Evolutionary conservation across 1,284 basidiomycete species (phyloP), one percentile per base, ranked within the genome.

Genomic region (Ceratobasidium sp.): DNA sequence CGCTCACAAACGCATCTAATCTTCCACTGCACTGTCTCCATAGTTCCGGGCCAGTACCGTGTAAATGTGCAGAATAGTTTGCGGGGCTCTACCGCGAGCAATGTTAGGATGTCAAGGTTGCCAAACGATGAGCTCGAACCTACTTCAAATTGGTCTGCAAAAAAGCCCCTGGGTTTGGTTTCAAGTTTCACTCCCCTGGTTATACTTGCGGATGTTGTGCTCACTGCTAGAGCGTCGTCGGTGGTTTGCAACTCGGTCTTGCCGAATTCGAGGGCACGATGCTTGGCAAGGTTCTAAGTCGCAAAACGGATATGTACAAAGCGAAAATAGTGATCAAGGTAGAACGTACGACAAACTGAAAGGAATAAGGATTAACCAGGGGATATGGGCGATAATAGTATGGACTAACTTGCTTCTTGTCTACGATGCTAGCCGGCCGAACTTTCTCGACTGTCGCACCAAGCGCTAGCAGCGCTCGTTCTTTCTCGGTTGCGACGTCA

Each of bases 121-220:
- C 46, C 17, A 33, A 70, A 46, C 26, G 59, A 13, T 15, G 42
- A 76, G 10, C 38, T 38, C 46, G 38, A 44, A 80, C 85, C 20
- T 77, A 92, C 93, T 87, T 97, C 96, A 79, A 97, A 98, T 84
- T 98, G 97, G 83, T 99, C 96, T 0, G 96, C 96, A 82, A 99
- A 99, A 86, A 92, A 94, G 0, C 93, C 93, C 80, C 91, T 86
- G 0, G 92, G 91, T 80, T 88, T 88, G 33, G 61, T 85, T 83
- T 33, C 84, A 26, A 57, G 48, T 70, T 75, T 33, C 26, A 38
- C 26, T 26, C 78, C 68, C 23, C 61, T 28, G 17, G 23, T 26
- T 54, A 20, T 23, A 23, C 42, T 28, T 38, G 61, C 33, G 20
- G 59, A 73, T 1, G 56, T 73, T 17, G 73, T 77, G 77, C 62